A percentile compares a stretch with the other conserved stretches of the same genome.
Evolutionary conservation across 306 rosid genomes (phyloP).

Genomic region (Alnus rubra): DNA sequence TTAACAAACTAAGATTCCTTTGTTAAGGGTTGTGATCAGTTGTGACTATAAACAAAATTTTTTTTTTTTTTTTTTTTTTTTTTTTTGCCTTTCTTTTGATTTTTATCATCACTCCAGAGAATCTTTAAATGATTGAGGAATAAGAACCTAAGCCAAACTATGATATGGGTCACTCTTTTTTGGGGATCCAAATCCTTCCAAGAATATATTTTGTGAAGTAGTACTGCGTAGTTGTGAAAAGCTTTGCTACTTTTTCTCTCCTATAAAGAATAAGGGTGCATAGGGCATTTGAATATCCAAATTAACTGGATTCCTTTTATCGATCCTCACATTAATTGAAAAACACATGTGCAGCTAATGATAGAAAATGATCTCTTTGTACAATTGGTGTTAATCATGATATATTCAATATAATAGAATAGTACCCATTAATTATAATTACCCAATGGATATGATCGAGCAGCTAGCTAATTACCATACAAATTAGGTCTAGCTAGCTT

Average conservation of each 20-base stretch:
- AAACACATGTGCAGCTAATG: neutral
- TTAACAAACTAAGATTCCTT: neutral
- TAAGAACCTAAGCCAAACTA: slow-evolving; percentile 42
- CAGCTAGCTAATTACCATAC: too few species aligned
- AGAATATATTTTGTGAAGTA: slow-evolving; percentile 32
- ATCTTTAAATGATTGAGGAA: slow-evolving; percentile 48
- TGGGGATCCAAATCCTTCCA: slow-evolving; percentile 35
- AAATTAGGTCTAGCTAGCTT: too few species aligned
- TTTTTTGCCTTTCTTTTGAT: slow-evolving; percentile 12
- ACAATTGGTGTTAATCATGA: too few species aligned
- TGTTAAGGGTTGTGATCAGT: neutral
- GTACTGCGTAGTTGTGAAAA: slow-evolving; percentile 32
- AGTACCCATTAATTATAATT: too few species aligned
- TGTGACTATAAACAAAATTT: neutral
- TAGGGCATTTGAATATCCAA: slow-evolving; percentile 47
- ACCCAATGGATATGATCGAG: too few species aligned
- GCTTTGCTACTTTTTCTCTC: slow-evolving; percentile 45
- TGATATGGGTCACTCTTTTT: slow-evolving; percentile 26
- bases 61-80: neutral
- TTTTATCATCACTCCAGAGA: slow-evolving; percentile 20
- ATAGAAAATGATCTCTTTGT: too few species aligned
- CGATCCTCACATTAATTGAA: neutral
- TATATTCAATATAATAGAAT: too few species aligned
- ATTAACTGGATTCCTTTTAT: neutral
- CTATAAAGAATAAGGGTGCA: slow-evolving; percentile 30